Conservation (phyloP, 2,329 filamentous ascomycete species). For the Teratosphaeria pseudoeucalypti region DNA sequence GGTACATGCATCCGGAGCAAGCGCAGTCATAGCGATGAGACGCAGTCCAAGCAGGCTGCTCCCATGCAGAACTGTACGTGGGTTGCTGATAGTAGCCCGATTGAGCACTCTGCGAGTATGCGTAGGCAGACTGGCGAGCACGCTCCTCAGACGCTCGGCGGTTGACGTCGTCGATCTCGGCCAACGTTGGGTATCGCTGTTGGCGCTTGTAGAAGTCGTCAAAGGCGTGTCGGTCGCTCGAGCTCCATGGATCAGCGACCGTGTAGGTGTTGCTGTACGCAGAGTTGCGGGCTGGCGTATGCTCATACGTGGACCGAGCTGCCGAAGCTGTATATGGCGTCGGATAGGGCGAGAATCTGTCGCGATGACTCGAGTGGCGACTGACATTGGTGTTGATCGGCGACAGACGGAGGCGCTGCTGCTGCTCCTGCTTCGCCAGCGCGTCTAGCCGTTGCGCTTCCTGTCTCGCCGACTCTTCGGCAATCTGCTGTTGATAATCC, state of each 20-base stretch:
- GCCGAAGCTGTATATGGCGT: conserved; percentile 23
- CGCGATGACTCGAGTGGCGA: conserved; percentile 38
- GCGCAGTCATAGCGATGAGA: conserved; percentile 26
- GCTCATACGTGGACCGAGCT: conserved; percentile 16
- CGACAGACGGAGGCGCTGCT: conserved; percentile 36
- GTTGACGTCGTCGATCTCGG: conserved; percentile 24
- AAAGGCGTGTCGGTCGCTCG: conserved; percentile 18
- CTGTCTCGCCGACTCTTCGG: conserved; percentile 27
- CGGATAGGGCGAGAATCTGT: conserved; percentile 31
- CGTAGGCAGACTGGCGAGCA: conserved; percentile 21
- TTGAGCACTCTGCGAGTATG: conserved; percentile 16
- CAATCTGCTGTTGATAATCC: conserved; percentile 46
- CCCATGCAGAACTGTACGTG: conserved; percentile 23
- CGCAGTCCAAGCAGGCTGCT: conserved; percentile 22
- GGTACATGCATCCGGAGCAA: conserved; percentile 25
- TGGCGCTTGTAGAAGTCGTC: conserved; percentile 26
- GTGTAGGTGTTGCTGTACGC: conserved; percentile 23
- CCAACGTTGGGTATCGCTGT: conserved; percentile 22
- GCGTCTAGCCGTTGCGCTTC: conserved; percentile 8
- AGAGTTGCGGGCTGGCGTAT: conserved; percentile 21
- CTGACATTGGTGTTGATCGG: conserved; percentile 57
- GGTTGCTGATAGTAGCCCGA: conserved; percentile 19
- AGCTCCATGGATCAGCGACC: conserved; percentile 23
- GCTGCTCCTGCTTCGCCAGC: conserved; percentile 2
- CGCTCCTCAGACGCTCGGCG: conserved; percentile 23